Percentiles rank a stretch among this genome's conserved stretches.
Evolutionary conservation across 495 filamentous ascomycete species (phyloP).

Genomic region (Xylaria castorea): DNA sequence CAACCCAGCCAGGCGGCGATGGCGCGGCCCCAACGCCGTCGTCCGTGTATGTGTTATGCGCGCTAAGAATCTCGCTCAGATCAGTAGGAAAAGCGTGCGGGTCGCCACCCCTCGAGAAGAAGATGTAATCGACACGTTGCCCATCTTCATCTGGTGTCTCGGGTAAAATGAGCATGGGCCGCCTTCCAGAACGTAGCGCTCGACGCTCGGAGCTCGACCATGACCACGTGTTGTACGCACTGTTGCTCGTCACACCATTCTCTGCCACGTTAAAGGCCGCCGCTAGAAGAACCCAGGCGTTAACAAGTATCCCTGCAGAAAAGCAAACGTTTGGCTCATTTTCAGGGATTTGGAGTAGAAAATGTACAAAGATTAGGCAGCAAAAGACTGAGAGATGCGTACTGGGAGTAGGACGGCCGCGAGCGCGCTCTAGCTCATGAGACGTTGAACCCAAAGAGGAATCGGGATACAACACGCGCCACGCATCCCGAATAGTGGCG

Average conservation of each 20-base stretch:
- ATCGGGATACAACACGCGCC: conserved; percentile 80
- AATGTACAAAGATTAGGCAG: background rate
- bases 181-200: conserved; percentile 58
- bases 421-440: conserved; percentile 66
- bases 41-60: conserved; percentile 31
- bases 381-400: background rate
- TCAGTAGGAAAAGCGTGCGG: conserved; percentile 11
- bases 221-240: conserved; percentile 88
- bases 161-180: conserved; percentile 57
- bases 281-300: conserved; percentile 25
- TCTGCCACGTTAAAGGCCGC: conserved; percentile 76
- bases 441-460: conserved; percentile 75
- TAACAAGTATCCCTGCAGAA: background rate
- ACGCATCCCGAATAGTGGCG: conserved; percentile 80
- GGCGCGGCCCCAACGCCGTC: conserved; percentile 27
- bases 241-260: conserved; percentile 90
- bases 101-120: conserved; percentile 53
- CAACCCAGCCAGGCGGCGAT: conserved; percentile 62
- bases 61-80: conserved; percentile 26
- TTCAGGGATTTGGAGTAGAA: background rate
- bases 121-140: conserved; percentile 95
- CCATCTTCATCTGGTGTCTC: conserved; percentile 71
- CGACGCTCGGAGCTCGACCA: conserved; percentile 72
- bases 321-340: background rate
- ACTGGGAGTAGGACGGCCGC: conserved; percentile 62